Conservation (phyloP, 2,329 filamentous ascomycete genomes). For the Fusarium sacchari region DNA sequence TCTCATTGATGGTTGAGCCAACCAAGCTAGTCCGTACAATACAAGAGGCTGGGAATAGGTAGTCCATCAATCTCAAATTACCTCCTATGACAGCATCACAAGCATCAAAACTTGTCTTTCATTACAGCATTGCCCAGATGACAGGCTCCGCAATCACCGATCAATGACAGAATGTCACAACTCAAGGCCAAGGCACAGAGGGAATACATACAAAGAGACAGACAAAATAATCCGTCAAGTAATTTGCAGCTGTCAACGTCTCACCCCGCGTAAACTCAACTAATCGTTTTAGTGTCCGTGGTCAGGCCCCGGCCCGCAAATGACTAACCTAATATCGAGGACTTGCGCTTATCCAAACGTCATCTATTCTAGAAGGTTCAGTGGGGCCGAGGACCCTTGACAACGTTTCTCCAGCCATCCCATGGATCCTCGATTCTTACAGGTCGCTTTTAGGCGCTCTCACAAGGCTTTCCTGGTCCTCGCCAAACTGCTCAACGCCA, state of each 20-base stretch:
- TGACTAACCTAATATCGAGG: constrained; percentile 45
- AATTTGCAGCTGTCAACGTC: background rate
- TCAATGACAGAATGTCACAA: constrained; percentile 6
- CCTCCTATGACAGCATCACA: background rate
- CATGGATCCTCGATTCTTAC: constrained; percentile 19
- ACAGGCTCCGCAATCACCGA: constrained; percentile 1
- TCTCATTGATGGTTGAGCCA: constrained; percentile 1
- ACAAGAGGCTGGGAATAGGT: constrained; percentile 13
- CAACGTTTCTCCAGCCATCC: constrained; percentile 21
- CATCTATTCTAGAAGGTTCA: constrained; percentile 57
- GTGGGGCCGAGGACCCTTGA: constrained; percentile 48
- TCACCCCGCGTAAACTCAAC: constrained; percentile 27
- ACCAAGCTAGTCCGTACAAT: background rate
- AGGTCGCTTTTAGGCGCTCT: constrained; percentile 15
- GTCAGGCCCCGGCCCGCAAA: constrained; percentile 14
- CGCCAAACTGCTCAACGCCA: constrained; percentile 16
- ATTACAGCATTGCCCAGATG: background rate
- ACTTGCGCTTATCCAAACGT: constrained; percentile 48
- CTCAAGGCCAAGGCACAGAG: background rate
- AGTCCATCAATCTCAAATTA: constrained; percentile 4
- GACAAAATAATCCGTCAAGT: constrained; percentile 12
- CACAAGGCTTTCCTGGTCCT: constrained; percentile 10
- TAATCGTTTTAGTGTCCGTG: constrained; percentile 40
- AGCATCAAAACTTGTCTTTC: background rate
- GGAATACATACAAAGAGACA: background rate